Conservation (phyloP, 495 filamentous ascomycete genomes). For the Podospora anserina region DNA sequence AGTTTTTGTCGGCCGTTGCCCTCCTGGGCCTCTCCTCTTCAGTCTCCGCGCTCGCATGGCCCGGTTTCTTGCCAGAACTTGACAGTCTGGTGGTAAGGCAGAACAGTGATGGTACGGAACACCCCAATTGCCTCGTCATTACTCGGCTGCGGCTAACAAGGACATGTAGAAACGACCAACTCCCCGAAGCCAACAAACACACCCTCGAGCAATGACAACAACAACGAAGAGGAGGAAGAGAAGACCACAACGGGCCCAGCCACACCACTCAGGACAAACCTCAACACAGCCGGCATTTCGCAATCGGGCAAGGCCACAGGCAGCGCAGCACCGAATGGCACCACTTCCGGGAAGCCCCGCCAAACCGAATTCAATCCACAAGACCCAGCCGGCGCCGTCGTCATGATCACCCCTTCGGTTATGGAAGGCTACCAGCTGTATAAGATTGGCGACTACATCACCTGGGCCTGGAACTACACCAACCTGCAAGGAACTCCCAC, state of each 20-base stretch:
- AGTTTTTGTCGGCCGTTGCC: constrained; percentile 33
- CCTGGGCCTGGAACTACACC: constrained; percentile 95
- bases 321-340: constrained; percentile 24
- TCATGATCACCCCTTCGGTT: constrained; percentile 72
- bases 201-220: constrained; percentile 5
- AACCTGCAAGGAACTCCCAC: constrained; percentile 73
- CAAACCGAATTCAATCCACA: constrained; percentile 57
- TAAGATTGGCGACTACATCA: constrained; percentile 82
- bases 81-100: constrained; percentile 40
- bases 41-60: constrained; percentile 34
- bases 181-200: constrained; percentile 22
- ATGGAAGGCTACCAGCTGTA: constrained; percentile 66
- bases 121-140: not conserved
- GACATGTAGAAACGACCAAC: constrained; percentile 15
- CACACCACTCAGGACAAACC: constrained; percentile 19
- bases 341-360: constrained; percentile 35
- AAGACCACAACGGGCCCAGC: not conserved
- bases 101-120: constrained; percentile 31
- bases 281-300: constrained; percentile 35
- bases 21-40: constrained; percentile 35
- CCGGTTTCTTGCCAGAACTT: constrained; percentile 37
- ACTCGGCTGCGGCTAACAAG: not conserved
- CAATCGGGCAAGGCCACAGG: constrained; percentile 12
- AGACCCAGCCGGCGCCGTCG: constrained; percentile 66
- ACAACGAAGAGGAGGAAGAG: not conserved